phyloP scores from a whole-genome alignment of 2,329 filamentous ascomycete genomes.

The Colletotrichum acutatum region DNA sequence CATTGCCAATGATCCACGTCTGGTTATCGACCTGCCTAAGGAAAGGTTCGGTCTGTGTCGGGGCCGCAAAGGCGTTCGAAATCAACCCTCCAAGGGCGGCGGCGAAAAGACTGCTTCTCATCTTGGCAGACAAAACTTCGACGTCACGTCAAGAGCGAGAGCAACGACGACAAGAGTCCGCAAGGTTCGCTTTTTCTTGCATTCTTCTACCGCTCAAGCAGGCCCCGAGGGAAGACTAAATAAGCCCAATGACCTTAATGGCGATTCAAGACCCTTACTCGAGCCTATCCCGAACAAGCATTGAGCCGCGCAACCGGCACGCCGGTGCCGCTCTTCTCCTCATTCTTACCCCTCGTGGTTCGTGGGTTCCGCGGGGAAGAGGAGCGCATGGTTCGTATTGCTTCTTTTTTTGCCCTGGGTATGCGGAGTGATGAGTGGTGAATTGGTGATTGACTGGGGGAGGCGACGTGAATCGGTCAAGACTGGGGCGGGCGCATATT shows the following conservation, averaged over 20 bases:
- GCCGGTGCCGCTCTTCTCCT: constrained; percentile 12
- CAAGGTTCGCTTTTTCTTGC: neutral
- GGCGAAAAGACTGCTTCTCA: constrained; percentile 22
- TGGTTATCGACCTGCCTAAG: constrained; percentile 40
- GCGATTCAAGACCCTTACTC: neutral
- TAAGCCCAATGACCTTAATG: neutral
- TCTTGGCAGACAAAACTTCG: neutral
- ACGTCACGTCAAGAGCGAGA: neutral
- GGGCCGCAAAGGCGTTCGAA: constrained; percentile 2
- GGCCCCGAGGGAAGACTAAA: neutral
- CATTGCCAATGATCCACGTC: constrained; percentile 47
- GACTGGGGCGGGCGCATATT: neutral
- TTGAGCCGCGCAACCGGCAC: constrained; percentile 8
- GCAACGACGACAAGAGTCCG: neutral
- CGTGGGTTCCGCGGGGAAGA: neutral
- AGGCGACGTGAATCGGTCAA: constrained; percentile 6
- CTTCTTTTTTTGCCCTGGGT: neutral
- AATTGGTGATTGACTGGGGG: too few relatives aligned
- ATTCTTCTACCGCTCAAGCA: neutral
- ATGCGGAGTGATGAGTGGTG: neutral
- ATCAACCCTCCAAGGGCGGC: constrained; percentile 14
- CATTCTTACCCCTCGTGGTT: constrained; percentile 7
- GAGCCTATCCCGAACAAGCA: constrained; percentile 4
- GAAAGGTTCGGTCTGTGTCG: constrained; percentile 38
- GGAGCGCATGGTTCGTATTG: neutral